Conservation (phyloP, 257 asterid genomes). For the Leptodermis oblonga region DNA sequence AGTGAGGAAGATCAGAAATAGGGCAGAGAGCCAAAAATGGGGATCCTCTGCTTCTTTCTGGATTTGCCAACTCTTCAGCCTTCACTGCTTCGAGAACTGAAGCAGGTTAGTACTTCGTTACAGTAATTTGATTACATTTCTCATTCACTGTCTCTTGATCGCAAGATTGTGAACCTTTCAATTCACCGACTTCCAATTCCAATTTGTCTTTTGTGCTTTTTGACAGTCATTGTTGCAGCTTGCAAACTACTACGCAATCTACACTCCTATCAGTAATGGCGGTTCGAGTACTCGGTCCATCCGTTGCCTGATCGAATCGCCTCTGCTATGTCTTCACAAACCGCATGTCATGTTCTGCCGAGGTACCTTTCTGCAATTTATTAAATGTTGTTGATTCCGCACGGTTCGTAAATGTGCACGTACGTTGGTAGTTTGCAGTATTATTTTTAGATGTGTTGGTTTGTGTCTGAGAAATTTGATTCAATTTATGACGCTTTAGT, state of each 20-base stretch:
- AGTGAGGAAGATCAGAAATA: background rate
- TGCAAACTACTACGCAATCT: constrained; percentile 70
- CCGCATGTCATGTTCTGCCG: constrained; percentile 50
- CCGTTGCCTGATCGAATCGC: constrained; percentile 69
- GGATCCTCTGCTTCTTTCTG: constrained; percentile 68
- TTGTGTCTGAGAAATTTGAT: background rate
- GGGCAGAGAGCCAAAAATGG: constrained; percentile 35
- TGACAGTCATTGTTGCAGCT: constrained; percentile 76
- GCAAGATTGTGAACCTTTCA: background rate
- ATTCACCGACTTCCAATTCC: too few species aligned
- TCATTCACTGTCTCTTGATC: constrained; percentile 7
- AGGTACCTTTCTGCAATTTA: constrained; percentile 36
- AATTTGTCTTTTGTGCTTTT: constrained; percentile 1
- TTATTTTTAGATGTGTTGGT: too few species aligned
- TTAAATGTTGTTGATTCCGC: background rate
- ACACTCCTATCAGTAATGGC: constrained; percentile 23
- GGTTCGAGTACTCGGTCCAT: constrained; percentile 30
- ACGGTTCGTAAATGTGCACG: background rate
- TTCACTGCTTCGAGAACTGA: constrained; percentile 72
- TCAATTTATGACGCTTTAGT: background rate
- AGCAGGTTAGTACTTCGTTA: constrained; percentile 48
- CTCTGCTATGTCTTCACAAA: constrained; percentile 56
- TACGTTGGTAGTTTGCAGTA: background rate
- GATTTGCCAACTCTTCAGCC: constrained; percentile 75
- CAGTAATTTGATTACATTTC: background rate